Base-by-base conservation (phyloP, 192 early-diverging fungal species). In the Chytriomyces sp. region DNA sequence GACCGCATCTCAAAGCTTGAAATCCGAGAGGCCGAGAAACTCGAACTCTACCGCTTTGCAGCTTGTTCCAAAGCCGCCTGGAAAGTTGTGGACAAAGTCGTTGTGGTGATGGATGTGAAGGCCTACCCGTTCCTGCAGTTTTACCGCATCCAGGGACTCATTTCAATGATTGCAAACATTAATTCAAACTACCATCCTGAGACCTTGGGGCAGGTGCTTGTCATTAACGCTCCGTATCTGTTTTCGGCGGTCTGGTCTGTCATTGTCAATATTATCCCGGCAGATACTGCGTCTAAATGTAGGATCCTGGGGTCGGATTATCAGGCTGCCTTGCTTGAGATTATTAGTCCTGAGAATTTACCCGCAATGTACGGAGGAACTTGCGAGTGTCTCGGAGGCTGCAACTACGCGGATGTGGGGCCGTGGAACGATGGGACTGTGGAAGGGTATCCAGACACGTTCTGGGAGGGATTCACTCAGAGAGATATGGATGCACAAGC, bases 131-230 rank as follows among this genome's bases (percentile, higher is more conserved):
- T 91, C 44, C 80, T 84, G 20, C 80, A 85, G 62, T 91, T 91
- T 90, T 62, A 89, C 88, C 85, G 89, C 79, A 86, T 86, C 47
- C 80, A 78, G 66, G 71, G 79, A 47, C 79, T 91, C 45, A 84
- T 91, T 53, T 81, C 85, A 75, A 76, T 85, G 69, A 86, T 95
- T 71, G 82, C 91, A 48, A 86, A 89, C 61, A 89, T 91, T 71
- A 92, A 93, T 81, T 94, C 94, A 80, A 91, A 92, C 64, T 92
- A 93, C 72, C 95, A 96, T 67, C 95, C 95, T 11, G 95, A 96
- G 80, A 91, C 89, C 76, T 86, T 94, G 64, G 87, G 89, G 70
- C 89, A 85, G 64, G 88, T 93, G n/a, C 93, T 90, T 60, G 84
- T 95, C n/a, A 91, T 95, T 75, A 95, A 95, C 79, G 90, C 92